A percentile compares a stretch with the other conserved stretches of the same genome.
Conservation (phyloP, 345 rosid genomes). For the Erodium maritimum region DNA sequence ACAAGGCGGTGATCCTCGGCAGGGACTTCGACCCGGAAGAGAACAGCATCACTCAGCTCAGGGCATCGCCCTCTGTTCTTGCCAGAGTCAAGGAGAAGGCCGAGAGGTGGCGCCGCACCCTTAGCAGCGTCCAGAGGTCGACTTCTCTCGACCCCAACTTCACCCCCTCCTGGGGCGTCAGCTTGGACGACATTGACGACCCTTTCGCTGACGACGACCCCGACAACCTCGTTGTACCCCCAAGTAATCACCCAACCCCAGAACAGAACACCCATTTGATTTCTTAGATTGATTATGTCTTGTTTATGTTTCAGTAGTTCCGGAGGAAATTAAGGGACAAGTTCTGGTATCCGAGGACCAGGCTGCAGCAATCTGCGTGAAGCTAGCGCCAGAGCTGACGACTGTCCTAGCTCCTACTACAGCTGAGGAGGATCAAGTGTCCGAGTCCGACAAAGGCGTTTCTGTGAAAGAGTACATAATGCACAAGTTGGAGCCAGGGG, state of each 20-base stretch:
- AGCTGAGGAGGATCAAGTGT: no score
- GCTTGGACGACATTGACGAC: constrained; percentile 31
- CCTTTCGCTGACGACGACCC: constrained; percentile 31
- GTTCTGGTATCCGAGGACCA: no score
- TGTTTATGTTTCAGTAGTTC: constrained; percentile 30
- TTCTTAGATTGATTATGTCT: background rate
- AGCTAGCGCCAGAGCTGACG: constrained; percentile 25
- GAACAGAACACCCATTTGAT: no score
- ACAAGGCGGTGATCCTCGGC: no score
- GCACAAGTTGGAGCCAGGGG: constrained; percentile 60
- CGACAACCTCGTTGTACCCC: constrained; percentile 66
- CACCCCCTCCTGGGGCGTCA: constrained; percentile 35
- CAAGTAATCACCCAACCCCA: constrained; percentile 27
- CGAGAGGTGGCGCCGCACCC: constrained; percentile 37
- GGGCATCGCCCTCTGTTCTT: constrained; percentile 43
- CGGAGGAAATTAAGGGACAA: no score
- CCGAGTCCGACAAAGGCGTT: constrained; percentile 67
- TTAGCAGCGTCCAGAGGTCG: constrained; percentile 49
- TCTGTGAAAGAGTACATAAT: constrained; percentile 62
- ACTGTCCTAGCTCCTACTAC: no score
- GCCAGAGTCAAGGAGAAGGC: constrained; percentile 67
- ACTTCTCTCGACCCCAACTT: constrained; percentile 23
- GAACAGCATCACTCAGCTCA: constrained; percentile 30
- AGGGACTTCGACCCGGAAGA: constrained; percentile 14
- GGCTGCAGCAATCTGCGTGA: constrained; percentile 29